These are phyloP conservation scores for Spiraea crenata DNA, from an alignment of 331 rosid species.

Conservation along the genomic window DNA sequence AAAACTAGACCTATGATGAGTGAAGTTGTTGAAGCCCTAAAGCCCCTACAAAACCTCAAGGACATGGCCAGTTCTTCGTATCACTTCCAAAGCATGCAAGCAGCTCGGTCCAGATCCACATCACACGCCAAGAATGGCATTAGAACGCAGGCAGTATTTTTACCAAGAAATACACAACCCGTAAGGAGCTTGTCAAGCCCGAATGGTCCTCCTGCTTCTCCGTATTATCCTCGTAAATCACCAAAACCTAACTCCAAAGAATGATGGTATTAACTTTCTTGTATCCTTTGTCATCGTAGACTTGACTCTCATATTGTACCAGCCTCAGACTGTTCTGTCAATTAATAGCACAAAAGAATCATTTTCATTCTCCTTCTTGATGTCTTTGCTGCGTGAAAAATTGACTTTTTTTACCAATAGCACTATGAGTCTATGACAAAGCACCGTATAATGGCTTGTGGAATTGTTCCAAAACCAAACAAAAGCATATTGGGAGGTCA, in stretches of 20 bases:
- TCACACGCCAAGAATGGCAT: slow-evolving; percentile 53
- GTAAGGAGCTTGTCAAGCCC: slow-evolving; percentile 60
- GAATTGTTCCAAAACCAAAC: background rate
- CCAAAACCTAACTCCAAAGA: slow-evolving; percentile 46
- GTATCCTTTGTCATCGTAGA: slow-evolving; percentile 23
- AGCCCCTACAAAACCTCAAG: slow-evolving; percentile 75
- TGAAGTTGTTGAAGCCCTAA: slow-evolving; percentile 67
- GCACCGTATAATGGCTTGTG: background rate
- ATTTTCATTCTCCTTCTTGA: background rate
- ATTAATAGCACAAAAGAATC: slow-evolving; percentile 7
- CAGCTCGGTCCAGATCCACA: slow-evolving; percentile 53
- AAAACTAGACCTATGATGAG: slow-evolving; percentile 87
- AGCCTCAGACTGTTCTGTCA: slow-evolving; percentile 1
- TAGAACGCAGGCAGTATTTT: slow-evolving; percentile 52
- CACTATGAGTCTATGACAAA: no score
- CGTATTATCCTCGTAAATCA: slow-evolving; percentile 45
- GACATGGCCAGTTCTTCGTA: slow-evolving; percentile 87
- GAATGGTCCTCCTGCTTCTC: slow-evolving; percentile 63
- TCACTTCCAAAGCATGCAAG: slow-evolving; percentile 61
- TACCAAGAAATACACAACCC: slow-evolving; percentile 65
- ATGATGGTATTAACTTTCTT: slow-evolving; percentile 9
- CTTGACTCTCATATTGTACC: background rate
- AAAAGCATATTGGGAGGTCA: background rate
- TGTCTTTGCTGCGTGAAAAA: background rate
- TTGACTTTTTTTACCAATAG: no score